Percentiles rank a stretch among this genome's conserved stretches.
Conservation (phyloP, 306 rosid species). For the Betula pendula region DNA sequence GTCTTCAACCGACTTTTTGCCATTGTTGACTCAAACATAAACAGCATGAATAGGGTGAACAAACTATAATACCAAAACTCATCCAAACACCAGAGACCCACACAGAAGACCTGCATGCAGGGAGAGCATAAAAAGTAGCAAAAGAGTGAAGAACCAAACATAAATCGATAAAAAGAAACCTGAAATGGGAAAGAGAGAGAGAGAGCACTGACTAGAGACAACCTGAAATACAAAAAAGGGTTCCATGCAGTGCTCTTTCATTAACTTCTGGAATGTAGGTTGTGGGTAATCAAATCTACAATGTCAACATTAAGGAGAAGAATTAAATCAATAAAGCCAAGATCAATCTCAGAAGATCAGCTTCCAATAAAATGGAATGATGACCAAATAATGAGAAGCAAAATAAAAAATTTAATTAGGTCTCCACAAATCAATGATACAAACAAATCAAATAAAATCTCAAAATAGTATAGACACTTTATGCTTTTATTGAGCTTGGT, state of each 20-base stretch:
- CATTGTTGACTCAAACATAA: conserved; percentile 99
- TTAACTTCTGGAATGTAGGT: conserved; percentile 91
- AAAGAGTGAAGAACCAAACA: conserved; percentile 22
- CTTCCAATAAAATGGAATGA: background rate
- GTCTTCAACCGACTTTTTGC: conserved; percentile 97
- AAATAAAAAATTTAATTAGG: background rate
- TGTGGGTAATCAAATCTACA: conserved; percentile 96
- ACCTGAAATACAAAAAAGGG: conserved; percentile 99
- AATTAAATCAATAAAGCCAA: conserved; percentile 23
- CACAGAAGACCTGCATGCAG: conserved; percentile 80
- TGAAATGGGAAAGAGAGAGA: background rate
- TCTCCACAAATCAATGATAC: background rate
- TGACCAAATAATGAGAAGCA: background rate
- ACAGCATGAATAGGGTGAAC: conserved; percentile 93
- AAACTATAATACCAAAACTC: conserved; percentile 99
- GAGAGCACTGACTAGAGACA: conserved; percentile 9
- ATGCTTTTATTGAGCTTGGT: too few species aligned
- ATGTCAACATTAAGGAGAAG: conserved; percentile 26
- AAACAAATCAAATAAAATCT: background rate
- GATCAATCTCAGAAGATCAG: conserved; percentile 15
- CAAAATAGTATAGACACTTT: background rate
- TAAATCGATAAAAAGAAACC: conserved; percentile 7
- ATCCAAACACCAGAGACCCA: conserved; percentile 99
- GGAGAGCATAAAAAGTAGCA: conserved; percentile 16
- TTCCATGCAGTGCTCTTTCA: conserved; percentile 98